Evolutionary conservation across 768 basidiomycete species (phyloP), one percentile per base, ranked within the genome.

Genomic region (Leccinum disarticulatum): DNA sequence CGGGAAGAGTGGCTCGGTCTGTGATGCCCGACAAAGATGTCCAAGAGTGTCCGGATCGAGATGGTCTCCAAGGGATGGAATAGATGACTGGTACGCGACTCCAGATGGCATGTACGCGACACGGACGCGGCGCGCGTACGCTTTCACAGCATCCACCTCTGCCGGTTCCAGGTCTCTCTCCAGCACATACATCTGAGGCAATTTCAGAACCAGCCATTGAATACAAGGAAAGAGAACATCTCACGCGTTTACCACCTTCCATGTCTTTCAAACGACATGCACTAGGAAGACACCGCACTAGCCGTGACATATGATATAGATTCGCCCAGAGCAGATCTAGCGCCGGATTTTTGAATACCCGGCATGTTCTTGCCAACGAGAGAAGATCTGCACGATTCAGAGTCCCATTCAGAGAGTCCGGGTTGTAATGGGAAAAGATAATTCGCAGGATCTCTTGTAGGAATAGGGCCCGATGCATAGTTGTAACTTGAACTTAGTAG

Each of bases 381-480:
- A 52, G 41, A 27, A 60, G 50, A 30, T 27, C 28, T 33, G 31
- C 31, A 31, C 10, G 31, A 31, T 31, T 25, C 25, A 25, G 25
- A 25, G 25, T 25, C 25, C 3, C 2, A 25, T 25, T 31, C 31
- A 11, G 3, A 31, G 15, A 15, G 19, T 11, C 43, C 0, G 43
- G 19, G 4, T 13, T 47, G 15, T 17, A n/a, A 11, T 41, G 38
- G 46, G 35, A 55, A 52, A 22, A 56, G 17, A 41, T 56, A 9
- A 17, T 10, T n/a, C 3, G 9, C 3, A 60, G 14, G 9, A 60
- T 56, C 27, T 60, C 59, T 3, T 41, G 9, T 25, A 55, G 19
- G 7, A 10, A 43, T 19, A 59, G 49, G 1, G 55, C 59, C 5
- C 3, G n/a, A 28, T 56, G 54, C 58, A 59, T 58, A 19, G 15